phyloP scores from a whole-genome alignment of 441 rosid genomes.

The Erodium moschatum region DNA sequence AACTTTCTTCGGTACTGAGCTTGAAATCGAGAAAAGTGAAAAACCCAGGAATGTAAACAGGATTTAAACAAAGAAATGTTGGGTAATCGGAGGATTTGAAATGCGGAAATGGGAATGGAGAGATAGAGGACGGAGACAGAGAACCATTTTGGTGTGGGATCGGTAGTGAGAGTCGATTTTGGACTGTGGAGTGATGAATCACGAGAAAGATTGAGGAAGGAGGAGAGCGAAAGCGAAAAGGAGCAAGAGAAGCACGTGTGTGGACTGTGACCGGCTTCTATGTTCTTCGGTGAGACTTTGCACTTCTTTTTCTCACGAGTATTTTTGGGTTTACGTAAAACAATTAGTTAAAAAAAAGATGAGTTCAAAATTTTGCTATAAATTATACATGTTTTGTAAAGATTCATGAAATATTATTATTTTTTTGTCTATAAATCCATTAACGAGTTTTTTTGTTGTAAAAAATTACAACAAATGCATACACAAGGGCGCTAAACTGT shows the following conservation, averaged over 20 bases:
- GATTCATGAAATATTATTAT: no score
- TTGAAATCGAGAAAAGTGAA: background rate
- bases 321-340: no score
- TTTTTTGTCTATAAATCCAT: no score
- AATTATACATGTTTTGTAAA: no score
- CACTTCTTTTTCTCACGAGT: no score
- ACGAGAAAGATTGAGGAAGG: background rate
- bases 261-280: background rate
- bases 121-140: background rate
- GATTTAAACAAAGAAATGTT: background rate
- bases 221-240: background rate
- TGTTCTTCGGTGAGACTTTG: no score
- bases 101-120: no score
- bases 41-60: background rate
- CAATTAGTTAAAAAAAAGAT: no score
- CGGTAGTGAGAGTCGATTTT: conserved; percentile 75
- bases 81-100: background rate
- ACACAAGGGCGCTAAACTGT: no score
- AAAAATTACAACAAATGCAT: no score
- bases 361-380: no score
- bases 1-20: background rate
- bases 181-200: conserved; percentile 63
- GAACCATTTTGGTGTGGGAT: conserved; percentile 77
- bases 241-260: background rate
- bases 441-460: no score